A percentile compares a stretch with the other conserved stretches of the same genome.
phyloP scores from a whole-genome alignment of 768 basidiomycete genomes.

The Pleurotus cornucopiae region DNA sequence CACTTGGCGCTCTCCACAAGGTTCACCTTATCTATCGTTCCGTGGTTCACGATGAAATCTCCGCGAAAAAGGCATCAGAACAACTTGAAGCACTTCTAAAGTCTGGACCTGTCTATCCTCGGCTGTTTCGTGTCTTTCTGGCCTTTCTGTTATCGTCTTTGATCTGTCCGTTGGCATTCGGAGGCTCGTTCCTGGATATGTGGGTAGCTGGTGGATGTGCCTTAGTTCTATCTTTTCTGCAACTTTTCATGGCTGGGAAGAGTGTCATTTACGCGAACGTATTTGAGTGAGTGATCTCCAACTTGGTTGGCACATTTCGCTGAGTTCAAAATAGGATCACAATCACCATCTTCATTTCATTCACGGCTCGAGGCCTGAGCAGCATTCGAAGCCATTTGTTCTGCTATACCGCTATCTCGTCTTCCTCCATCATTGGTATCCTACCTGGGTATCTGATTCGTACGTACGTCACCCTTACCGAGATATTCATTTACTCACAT shows the following conservation, averaged over 20 bases:
- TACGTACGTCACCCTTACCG: conserved; percentile 27
- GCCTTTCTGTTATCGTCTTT: conserved; percentile 70
- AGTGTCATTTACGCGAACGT: conserved; percentile 85
- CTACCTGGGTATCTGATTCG: conserved; percentile 85
- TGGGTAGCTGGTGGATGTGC: conserved; percentile 73
- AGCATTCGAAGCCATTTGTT: conserved; percentile 75
- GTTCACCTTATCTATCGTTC: conserved; percentile 82
- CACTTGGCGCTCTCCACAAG: conserved; percentile 79
- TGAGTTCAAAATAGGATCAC: conserved; percentile 56
- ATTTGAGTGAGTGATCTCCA: conserved; percentile 64
- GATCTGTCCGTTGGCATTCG: conserved; percentile 84
- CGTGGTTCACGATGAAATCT: conserved; percentile 90
- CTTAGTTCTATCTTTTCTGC: conserved; percentile 62
- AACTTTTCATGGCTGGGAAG: conserved; percentile 69
- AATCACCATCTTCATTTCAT: conserved; percentile 77
- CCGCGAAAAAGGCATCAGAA: conserved; percentile 69
- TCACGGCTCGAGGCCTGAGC: conserved; percentile 76
- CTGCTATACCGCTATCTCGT: conserved; percentile 91
- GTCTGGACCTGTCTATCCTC: conserved; percentile 60
- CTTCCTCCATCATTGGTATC: conserved; percentile 82
- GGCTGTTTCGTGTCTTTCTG: conserved; percentile 57
- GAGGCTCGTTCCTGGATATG: conserved; percentile 82
- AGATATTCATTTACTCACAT: neutral
- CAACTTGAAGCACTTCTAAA: conserved; percentile 61
- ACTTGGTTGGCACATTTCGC: neutral